Evolutionary conservation across 2,329 filamentous ascomycete species (phyloP).

Genomic region (Aspergillus sp.): DNA sequence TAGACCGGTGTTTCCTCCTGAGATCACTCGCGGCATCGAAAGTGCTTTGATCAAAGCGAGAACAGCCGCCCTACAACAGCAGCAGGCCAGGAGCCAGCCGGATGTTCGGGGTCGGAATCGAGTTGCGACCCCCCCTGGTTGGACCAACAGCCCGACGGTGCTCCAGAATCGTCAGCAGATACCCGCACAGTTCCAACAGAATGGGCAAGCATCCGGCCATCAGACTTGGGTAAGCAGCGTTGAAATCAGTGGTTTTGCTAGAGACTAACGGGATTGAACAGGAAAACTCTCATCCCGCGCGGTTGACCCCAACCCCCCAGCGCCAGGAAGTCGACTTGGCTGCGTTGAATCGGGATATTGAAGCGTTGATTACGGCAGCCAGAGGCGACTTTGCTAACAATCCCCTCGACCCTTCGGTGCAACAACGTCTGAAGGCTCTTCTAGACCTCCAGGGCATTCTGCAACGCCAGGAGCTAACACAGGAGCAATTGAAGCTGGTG

Average conservation of each 20-base stretch:
- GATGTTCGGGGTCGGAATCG: constrained; percentile 47
- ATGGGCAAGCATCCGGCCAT: constrained; percentile 22
- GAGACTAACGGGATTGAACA: constrained; percentile 1
- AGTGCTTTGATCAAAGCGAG: constrained; percentile 82
- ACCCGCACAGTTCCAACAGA: constrained; percentile 18
- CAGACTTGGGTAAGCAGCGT: constrained; percentile 12
- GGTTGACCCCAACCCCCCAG: constrained; percentile 22
- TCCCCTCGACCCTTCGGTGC: constrained; percentile 65
- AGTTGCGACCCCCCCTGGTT: constrained; percentile 49
- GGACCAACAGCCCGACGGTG: constrained; percentile 49
- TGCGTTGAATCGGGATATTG: constrained; percentile 73
- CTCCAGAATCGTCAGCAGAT: constrained; percentile 9
- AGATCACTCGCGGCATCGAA: constrained; percentile 84
- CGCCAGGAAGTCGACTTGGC: constrained; percentile 49
- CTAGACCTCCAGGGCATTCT: constrained; percentile 76
- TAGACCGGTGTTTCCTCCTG: constrained; percentile 81
- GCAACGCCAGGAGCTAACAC: constrained; percentile 66
- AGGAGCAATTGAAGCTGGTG: constrained; percentile 74
- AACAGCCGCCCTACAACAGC: constrained; percentile 45
- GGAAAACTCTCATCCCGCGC: constrained; percentile 7
- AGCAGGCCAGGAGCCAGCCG: constrained; percentile 46
- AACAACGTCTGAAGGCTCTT: constrained; percentile 73
- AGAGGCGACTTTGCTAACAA: constrained; percentile 67
- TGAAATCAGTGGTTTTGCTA: not conserved
- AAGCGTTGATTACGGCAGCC: constrained; percentile 64